A percentile compares a stretch with the other conserved stretches of the same genome.
phyloP scores from a whole-genome alignment of 257 asterid genomes.

The Solanum lycopersicoides region DNA sequence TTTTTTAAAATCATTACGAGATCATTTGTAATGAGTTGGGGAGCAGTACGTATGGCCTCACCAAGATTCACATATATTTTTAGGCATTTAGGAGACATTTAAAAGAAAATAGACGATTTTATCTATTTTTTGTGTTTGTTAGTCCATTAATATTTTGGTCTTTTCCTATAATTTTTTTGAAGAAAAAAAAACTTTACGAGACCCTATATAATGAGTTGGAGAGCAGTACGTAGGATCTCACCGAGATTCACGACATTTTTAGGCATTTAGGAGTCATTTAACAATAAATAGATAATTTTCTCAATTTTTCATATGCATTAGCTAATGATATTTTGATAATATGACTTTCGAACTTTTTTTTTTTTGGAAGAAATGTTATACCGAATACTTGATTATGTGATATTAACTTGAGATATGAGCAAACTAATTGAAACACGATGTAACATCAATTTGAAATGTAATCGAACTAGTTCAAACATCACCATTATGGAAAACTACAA shows the following conservation, averaged over 20 bases:
- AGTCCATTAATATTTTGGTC: too few relatives aligned
- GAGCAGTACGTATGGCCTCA: neutral
- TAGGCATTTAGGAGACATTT: neutral
- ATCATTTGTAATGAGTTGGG: neutral
- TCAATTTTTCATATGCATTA: neutral
- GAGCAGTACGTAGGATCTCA: too few relatives aligned
- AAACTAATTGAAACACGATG: neutral
- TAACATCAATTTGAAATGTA: neutral
- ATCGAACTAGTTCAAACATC: neutral
- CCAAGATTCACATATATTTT: too few relatives aligned
- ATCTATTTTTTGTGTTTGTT: neutral
- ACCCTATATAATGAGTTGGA: neutral
- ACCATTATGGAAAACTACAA: neutral
- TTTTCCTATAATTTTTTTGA: too few relatives aligned
- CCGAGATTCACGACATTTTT: too few relatives aligned
- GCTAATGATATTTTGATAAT: too few relatives aligned
- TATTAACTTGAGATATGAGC: neutral
- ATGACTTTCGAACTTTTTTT: neutral
- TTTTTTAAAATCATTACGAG: neutral
- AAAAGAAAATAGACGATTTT: too few relatives aligned
- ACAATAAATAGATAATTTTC: neutral
- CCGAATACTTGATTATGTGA: neutral
- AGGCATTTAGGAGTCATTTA: neutral
- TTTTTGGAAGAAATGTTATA: accelerated
- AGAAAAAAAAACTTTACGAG: too few relatives aligned